phyloP scores from a whole-genome alignment of 2,329 filamentous ascomycete genomes.

The Fusarium sacchari region DNA sequence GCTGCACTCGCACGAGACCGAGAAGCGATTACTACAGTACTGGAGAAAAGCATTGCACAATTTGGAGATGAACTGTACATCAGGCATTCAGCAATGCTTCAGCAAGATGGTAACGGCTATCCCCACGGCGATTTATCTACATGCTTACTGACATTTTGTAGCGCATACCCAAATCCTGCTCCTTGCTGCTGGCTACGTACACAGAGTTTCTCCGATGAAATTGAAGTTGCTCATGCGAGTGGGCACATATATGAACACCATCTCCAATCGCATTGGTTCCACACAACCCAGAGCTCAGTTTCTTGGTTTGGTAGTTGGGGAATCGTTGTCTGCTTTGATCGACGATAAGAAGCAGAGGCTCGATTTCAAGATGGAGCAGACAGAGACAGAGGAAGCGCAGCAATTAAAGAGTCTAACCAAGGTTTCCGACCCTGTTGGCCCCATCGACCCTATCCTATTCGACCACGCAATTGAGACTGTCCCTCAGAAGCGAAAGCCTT shows the following conservation, averaged over 20 bases:
- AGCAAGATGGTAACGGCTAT: constrained; percentile 79
- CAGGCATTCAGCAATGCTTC: constrained; percentile 81
- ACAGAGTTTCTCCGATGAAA: constrained; percentile 71
- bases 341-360: constrained; percentile 77
- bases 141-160: constrained; percentile 52
- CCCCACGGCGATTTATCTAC: background rate
- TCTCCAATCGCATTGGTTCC: constrained; percentile 86
- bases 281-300: constrained; percentile 81
- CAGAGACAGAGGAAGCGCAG: constrained; percentile 74
- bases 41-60: constrained; percentile 75
- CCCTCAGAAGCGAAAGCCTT: constrained; percentile 1
- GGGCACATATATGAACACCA: constrained; percentile 75
- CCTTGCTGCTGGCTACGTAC: constrained; percentile 79
- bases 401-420: constrained; percentile 77
- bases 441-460: constrained; percentile 60
- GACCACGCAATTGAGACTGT: background rate
- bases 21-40: constrained; percentile 61
- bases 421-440: constrained; percentile 71
- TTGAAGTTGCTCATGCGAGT: constrained; percentile 77
- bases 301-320: constrained; percentile 88
- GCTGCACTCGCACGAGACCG: constrained; percentile 64
- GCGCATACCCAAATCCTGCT: constrained; percentile 83
- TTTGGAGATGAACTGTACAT: constrained; percentile 92
- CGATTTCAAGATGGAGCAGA: constrained; percentile 86
- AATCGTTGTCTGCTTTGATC: constrained; percentile 71